These are phyloP conservation scores for Solanum chacoense DNA, from an alignment of 305 asterid species.

Conservation along the genomic window DNA sequence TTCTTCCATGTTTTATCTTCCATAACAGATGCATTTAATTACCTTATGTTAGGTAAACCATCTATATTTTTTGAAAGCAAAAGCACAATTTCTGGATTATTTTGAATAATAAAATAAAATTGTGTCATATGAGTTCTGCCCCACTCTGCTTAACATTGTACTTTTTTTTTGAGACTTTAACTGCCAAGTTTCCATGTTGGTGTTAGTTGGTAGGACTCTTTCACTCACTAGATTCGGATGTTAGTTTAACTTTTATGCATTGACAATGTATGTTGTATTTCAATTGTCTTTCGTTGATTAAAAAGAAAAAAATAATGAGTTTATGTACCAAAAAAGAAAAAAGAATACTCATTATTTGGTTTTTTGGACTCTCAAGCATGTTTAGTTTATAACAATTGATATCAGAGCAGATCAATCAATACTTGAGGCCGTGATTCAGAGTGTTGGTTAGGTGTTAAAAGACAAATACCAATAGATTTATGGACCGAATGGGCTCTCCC, in stretches of 20 bases:
- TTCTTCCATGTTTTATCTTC: background rate
- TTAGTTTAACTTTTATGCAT: background rate
- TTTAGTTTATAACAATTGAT: background rate
- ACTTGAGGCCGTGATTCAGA: background rate
- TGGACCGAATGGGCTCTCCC: too few relatives aligned
- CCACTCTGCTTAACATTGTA: background rate
- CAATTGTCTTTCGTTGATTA: background rate
- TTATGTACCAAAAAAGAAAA: background rate
- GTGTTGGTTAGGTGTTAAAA: background rate
- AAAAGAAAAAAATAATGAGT: background rate
- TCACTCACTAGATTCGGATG: background rate
- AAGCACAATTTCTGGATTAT: background rate
- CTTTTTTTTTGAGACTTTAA: background rate
- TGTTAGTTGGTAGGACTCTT: background rate
- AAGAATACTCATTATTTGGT: background rate
- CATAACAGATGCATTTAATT: background rate
- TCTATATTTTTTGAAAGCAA: background rate
- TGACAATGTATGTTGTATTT: background rate
- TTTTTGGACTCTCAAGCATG: background rate
- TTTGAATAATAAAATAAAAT: background rate
- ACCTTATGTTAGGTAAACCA: background rate
- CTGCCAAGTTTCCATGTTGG: background rate
- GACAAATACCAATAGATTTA: too few relatives aligned
- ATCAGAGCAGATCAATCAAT: background rate
- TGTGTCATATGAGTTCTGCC: background rate